phyloP scores from a whole-genome alignment of 768 basidiomycete species.

The Gloeophyllum trabeum region DNA sequence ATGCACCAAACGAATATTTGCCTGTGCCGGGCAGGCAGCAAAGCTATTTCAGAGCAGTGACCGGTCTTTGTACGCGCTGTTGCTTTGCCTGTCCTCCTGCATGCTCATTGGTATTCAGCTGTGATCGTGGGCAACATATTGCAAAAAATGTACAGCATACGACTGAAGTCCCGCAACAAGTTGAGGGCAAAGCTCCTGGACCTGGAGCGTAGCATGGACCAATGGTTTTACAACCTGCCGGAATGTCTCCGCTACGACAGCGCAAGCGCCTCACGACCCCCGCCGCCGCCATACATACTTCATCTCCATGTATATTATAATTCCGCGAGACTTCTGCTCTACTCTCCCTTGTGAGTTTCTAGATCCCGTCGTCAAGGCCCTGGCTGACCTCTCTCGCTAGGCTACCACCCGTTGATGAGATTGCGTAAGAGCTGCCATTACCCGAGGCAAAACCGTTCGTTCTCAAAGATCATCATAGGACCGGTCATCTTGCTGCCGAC shows the following conservation, averaged over 20 bases:
- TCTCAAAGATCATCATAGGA: slow-evolving; percentile 1
- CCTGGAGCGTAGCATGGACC: slow-evolving; percentile 59
- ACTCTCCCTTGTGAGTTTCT: slow-evolving; percentile 39
- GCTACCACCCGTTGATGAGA: too few relatives aligned
- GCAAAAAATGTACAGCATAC: slow-evolving; percentile 60
- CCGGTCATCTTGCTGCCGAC: background rate
- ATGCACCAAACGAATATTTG: slow-evolving; percentile 27
- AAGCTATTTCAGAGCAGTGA: slow-evolving; percentile 42
- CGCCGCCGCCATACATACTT: slow-evolving; percentile 57
- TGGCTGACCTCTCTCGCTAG: too few relatives aligned
- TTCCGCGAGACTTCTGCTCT: slow-evolving; percentile 60
- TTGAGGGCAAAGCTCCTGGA: slow-evolving; percentile 38
- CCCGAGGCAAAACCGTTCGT: too few relatives aligned
- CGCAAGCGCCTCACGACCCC: slow-evolving; percentile 36
- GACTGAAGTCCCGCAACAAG: slow-evolving; percentile 29
- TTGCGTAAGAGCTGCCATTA: too few relatives aligned
- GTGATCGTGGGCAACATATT: slow-evolving; percentile 59
- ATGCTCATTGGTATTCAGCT: slow-evolving; percentile 27
- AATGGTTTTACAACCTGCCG: slow-evolving; percentile 64
- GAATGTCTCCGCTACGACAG: slow-evolving; percentile 51
- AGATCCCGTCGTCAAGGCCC: slow-evolving; percentile 1
- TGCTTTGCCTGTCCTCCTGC: background rate
- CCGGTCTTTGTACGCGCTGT: slow-evolving; percentile 40
- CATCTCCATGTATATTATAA: slow-evolving; percentile 69
- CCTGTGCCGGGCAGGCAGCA: slow-evolving; percentile 38